phyloP scores from a whole-genome alignment of 805 yeast species.

The Candida pseudofarinosa region DNA sequence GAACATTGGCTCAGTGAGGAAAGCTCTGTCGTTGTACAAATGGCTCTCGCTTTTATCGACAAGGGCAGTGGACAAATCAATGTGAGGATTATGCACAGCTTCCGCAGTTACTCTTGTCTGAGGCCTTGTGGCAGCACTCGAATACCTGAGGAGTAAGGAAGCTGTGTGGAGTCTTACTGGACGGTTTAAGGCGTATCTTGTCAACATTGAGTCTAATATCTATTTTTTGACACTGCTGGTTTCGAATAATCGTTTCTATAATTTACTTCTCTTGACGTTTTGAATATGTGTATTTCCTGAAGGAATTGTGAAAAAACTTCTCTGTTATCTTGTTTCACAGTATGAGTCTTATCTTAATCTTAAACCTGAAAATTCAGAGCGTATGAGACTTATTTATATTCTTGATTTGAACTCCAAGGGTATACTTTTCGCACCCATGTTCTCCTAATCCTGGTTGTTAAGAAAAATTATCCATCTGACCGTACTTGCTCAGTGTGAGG shows the following conservation, averaged over 20 bases:
- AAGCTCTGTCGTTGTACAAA: slow-evolving; percentile 28
- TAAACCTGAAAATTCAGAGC: neutral
- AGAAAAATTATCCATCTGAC: neutral
- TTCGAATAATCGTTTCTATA: too few species aligned
- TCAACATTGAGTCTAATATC: too few species aligned
- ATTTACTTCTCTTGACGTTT: neutral
- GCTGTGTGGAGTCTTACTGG: neutral
- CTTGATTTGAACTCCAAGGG: neutral
- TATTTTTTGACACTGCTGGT: too few species aligned
- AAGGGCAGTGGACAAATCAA: slow-evolving; percentile 18
- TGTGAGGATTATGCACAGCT: neutral
- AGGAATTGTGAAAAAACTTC: neutral
- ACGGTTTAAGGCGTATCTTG: neutral
- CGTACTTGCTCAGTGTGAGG: neutral
- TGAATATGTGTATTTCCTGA: neutral
- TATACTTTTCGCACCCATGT: neutral
- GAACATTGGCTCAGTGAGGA: slow-evolving; percentile 38
- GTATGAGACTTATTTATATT: neutral
- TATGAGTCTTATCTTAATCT: neutral
- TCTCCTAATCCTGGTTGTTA: neutral
- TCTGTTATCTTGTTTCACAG: neutral
- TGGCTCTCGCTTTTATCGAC: slow-evolving; percentile 14
- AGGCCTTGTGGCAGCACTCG: neutral
- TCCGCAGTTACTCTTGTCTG: neutral
- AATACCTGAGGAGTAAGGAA: neutral